These are phyloP conservation scores for Magnolia officinalis DNA, from an alignment of 164 flowering plant species.

Conservation along the genomic window DNA sequence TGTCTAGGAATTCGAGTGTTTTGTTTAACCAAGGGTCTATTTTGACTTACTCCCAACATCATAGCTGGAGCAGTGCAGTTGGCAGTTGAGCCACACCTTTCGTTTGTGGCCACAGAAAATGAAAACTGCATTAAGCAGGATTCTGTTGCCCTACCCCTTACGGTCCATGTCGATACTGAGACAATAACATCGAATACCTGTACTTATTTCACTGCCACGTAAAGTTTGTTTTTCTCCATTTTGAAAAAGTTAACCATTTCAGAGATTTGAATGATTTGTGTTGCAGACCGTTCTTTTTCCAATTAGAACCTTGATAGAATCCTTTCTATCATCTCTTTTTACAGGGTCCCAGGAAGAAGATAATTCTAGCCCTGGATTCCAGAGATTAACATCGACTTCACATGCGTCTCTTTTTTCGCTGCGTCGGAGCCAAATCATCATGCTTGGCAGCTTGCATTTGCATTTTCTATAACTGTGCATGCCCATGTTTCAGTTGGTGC, in stretches of 20 bases:
- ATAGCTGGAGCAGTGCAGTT: too few species aligned
- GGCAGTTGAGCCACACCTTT: too few species aligned
- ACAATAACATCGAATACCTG: not conserved
- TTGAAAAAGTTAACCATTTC: not conserved
- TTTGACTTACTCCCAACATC: too few species aligned
- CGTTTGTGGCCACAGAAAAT: too few species aligned
- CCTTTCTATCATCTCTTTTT: conserved; percentile 9
- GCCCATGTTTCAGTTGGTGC: not conserved
- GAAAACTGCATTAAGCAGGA: too few species aligned
- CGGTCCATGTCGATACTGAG: not conserved
- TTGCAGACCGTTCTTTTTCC: not conserved
- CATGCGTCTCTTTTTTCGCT: not conserved
- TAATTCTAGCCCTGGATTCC: conserved; percentile 66
- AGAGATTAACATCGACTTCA: conserved; percentile 22
- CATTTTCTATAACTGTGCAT: not conserved
- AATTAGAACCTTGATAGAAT: not conserved
- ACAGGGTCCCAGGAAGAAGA: conserved; percentile 96
- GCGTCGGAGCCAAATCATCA: not conserved
- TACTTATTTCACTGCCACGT: too few species aligned
- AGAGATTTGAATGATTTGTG: not conserved
- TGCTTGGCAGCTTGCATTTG: not conserved
- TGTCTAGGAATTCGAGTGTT: too few species aligned
- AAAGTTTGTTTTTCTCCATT: not conserved
- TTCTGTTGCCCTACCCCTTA: not conserved
- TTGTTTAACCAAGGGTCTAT: too few species aligned